These are phyloP conservation scores for Ajuga chamaepitys DNA, from an alignment of 257 asterid genomes.

Conservation along the genomic window DNA sequence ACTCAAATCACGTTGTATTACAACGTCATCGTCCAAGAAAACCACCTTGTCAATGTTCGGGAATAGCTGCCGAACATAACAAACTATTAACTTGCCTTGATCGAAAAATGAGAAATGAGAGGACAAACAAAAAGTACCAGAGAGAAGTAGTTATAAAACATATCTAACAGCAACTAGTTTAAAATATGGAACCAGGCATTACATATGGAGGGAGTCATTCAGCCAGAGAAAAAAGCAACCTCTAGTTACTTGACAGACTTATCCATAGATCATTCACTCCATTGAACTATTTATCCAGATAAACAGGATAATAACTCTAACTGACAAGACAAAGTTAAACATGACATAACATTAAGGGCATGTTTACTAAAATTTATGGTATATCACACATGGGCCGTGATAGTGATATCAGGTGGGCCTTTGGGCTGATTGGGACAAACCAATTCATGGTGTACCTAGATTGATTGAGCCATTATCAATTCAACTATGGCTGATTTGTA, in stretches of 20 bases:
- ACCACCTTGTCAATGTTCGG: constrained; percentile 88
- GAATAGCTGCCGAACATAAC: constrained; percentile 63
- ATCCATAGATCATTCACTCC: constrained; percentile 5
- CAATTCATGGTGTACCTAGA: no score
- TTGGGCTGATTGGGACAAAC: no score
- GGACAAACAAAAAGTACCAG: neutral
- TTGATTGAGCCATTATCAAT: no score
- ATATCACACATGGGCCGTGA: no score
- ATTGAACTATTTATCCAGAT: neutral
- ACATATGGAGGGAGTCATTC: neutral
- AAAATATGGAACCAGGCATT: neutral
- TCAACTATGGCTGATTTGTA: no score
- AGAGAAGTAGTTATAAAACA: neutral
- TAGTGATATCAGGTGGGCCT: no score
- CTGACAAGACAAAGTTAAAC: neutral
- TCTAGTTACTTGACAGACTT: neutral
- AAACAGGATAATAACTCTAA: constrained; percentile 5
- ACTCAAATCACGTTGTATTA: constrained; percentile 75
- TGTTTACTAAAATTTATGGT: no score
- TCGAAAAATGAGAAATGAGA: constrained; percentile 10
- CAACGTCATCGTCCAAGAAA: constrained; percentile 90
- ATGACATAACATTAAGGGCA: neutral
- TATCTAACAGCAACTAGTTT: neutral
- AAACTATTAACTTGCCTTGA: constrained; percentile 3
- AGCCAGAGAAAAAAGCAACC: neutral